Percentiles rank a stretch among this genome's conserved stretches.
Conservation (phyloP, 23 red algal species). For the Gracilaria domingensis region DNA sequence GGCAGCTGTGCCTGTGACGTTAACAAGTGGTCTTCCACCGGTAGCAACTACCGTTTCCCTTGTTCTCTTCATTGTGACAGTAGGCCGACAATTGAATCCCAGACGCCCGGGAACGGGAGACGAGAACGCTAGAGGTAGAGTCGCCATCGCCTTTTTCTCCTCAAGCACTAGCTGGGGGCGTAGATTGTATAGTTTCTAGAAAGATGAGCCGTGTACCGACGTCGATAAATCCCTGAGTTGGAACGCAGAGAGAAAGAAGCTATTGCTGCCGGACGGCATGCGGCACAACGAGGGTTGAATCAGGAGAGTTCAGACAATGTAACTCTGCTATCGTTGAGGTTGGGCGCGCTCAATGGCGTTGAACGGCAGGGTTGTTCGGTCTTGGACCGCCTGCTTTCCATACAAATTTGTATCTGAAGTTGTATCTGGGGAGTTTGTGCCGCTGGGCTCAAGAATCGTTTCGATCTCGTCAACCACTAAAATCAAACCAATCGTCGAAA, state of each 20-base stretch:
- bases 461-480: constrained; percentile 2
- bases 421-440: too few species aligned
- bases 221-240: too few species aligned
- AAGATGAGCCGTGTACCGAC: neutral
- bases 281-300: too few species aligned
- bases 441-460: neutral
- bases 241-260: too few species aligned
- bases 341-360: too few species aligned
- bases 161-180: neutral
- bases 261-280: too few species aligned
- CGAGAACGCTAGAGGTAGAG: neutral
- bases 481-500: neutral
- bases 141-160: neutral
- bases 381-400: too few species aligned
- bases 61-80: too few species aligned
- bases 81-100: neutral
- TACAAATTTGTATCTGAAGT: too few species aligned
- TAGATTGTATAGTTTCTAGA: neutral
- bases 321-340: too few species aligned
- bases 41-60: neutral
- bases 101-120: neutral
- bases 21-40: neutral
- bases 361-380: too few species aligned
- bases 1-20: constrained; percentile 10
- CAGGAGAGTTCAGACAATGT: too few species aligned